A percentile compares a stretch with the other conserved stretches of the same genome.
phyloP scores from a whole-genome alignment of 768 basidiomycete species.

The Hericium erinaceus region DNA sequence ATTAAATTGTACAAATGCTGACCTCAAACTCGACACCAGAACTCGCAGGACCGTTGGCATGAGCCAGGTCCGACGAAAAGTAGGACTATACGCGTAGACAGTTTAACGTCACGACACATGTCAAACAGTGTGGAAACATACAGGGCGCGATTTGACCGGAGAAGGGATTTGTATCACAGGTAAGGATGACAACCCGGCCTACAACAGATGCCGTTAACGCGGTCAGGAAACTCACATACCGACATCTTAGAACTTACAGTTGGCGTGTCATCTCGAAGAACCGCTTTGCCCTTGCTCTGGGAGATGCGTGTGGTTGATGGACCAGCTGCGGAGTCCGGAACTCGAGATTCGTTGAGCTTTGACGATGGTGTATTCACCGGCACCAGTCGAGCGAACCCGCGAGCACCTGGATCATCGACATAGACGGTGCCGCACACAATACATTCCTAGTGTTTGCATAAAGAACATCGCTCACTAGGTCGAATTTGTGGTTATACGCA shows the following conservation, averaged over 20 bases:
- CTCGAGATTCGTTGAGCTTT: not conserved
- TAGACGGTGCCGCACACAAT: constrained; percentile 14
- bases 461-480: not conserved
- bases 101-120: too few species aligned
- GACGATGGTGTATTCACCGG: not conserved
- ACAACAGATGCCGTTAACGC: not conserved
- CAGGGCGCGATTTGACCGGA: not conserved
- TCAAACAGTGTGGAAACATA: not conserved
- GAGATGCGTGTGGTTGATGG: not conserved
- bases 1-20: too few species aligned
- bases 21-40: too few species aligned
- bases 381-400: constrained; percentile 3
- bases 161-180: not conserved
- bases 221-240: too few species aligned
- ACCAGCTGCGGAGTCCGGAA: not conserved
- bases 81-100: too few species aligned
- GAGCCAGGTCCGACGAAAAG: too few species aligned
- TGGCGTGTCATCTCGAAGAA: not conserved
- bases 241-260: not conserved
- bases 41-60: too few species aligned
- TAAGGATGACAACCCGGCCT: not conserved
- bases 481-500: constrained; percentile 19
- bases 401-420: constrained; percentile 3
- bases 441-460: constrained; percentile 8
- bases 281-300: not conserved